Conservation (phyloP, 345 rosid genomes). For the Salix arbutifolia region DNA sequence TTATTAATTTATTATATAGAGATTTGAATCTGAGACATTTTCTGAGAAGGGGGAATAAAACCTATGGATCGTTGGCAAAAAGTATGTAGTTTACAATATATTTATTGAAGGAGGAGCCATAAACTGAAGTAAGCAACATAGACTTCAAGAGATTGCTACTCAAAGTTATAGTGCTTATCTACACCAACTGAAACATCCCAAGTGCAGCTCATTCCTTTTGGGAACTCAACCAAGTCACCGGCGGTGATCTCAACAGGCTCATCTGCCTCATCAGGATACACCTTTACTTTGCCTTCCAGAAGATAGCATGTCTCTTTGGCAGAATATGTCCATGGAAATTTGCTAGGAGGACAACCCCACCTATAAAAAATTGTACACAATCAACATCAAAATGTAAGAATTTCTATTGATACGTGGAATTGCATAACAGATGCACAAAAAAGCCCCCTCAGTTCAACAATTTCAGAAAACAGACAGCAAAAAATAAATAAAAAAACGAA, state of each 20-base stretch:
- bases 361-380: conserved; percentile 26
- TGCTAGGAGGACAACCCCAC: conserved; percentile 96
- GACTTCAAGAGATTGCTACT: conserved; percentile 15
- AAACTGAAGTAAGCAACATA: not conserved
- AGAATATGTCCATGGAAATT: conserved; percentile 80
- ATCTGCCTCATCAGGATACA: conserved; percentile 63
- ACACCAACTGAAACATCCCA: conserved; percentile 88
- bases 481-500: not conserved
- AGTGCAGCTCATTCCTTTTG: conserved; percentile 91
- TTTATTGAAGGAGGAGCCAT: too few species aligned
- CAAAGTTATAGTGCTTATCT: conserved; percentile 83
- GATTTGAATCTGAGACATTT: too few species aligned
- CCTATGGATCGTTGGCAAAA: too few species aligned
- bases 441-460: not conserved
- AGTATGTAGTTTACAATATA: too few species aligned
- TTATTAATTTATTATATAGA: too few species aligned
- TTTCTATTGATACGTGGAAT: not conserved
- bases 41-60: too few species aligned
- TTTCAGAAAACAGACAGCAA: not conserved
- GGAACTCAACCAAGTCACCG: conserved; percentile 80
- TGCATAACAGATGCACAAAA: not conserved
- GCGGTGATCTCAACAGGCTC: conserved; percentile 67
- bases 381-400: not conserved
- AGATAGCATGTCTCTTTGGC: conserved; percentile 75
- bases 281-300: conserved; percentile 73